Percentiles rank a stretch among this genome's conserved stretches.
phyloP scores from a whole-genome alignment of 2,329 filamentous ascomycete species.

The Albifimbria verrucaria region DNA sequence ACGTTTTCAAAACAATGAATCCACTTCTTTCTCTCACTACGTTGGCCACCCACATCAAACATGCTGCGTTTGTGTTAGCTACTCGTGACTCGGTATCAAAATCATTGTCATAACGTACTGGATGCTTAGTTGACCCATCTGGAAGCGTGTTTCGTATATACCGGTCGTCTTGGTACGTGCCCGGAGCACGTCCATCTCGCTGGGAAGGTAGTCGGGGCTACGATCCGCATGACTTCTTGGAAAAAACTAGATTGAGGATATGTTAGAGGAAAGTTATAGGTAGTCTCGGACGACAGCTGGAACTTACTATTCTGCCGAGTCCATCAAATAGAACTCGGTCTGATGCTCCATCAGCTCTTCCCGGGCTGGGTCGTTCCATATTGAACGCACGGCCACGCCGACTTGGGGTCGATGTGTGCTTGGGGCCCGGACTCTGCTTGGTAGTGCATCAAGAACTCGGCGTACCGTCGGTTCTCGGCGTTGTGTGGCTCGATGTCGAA shows the following conservation, averaged over 20 bases:
- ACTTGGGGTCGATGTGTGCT: conserved; percentile 76
- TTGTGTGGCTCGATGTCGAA: conserved; percentile 79
- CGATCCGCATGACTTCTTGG: conserved; percentile 84
- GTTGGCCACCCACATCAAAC: conserved; percentile 97
- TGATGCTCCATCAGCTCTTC: conserved; percentile 85
- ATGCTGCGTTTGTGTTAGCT: conserved; percentile 59
- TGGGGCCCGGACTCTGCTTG: conserved; percentile 88
- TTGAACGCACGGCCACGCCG: conserved; percentile 74
- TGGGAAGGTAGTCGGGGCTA: conserved; percentile 83
- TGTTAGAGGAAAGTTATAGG: conserved; percentile 10
- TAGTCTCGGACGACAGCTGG: conserved; percentile 1
- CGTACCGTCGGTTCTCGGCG: conserved; percentile 68
- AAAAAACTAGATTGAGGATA: conserved; percentile 69
- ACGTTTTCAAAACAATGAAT: conserved; percentile 99
- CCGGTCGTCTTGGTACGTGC: conserved; percentile 97
- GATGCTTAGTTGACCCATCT: conserved; percentile 98
- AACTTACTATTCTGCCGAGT: conserved; percentile 93
- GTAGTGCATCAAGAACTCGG: conserved; percentile 81
- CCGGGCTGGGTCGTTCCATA: conserved; percentile 89
- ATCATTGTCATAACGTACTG: conserved; percentile 62
- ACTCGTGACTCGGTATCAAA: background rate
- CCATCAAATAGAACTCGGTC: conserved; percentile 99
- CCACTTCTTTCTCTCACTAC: conserved; percentile 99
- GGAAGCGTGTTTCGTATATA: conserved; percentile 98
- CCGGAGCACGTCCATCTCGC: conserved; percentile 90